Evolutionary conservation across 2,329 filamentous ascomycete genomes (phyloP).

Genomic region (Colletotrichum godetiae): DNA sequence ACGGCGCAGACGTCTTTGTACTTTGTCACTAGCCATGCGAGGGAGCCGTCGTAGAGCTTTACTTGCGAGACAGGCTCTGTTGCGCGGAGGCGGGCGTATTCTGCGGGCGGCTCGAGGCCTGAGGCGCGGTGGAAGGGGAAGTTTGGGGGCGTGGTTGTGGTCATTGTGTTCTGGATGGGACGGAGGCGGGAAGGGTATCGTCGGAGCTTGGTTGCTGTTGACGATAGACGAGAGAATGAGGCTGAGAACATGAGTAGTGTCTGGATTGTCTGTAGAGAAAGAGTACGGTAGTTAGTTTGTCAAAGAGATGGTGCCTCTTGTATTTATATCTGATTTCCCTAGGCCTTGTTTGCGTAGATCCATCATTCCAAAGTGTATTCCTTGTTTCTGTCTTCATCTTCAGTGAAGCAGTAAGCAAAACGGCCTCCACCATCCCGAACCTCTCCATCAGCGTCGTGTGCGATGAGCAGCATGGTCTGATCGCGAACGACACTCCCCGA

Average conservation of each 20-base stretch:
- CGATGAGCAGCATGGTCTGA: slow-evolving; percentile 8
- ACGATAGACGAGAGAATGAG: background rate
- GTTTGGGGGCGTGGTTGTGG: slow-evolving; percentile 35
- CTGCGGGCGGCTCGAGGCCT: slow-evolving; percentile 53
- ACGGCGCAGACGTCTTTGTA: slow-evolving; percentile 58
- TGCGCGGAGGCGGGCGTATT: slow-evolving; percentile 56
- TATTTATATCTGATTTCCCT: background rate
- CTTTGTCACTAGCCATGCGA: slow-evolving; percentile 60
- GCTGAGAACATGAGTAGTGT: background rate
- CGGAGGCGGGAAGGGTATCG: background rate
- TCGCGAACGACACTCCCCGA: background rate
- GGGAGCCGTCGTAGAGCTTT: slow-evolving; percentile 57
- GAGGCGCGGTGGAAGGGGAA: slow-evolving; percentile 54
- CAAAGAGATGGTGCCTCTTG: background rate
- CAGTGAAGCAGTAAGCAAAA: background rate
- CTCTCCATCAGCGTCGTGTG: background rate
- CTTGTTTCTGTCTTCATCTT: background rate
- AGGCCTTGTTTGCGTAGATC: background rate
- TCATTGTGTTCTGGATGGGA: background rate
- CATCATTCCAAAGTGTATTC: background rate
- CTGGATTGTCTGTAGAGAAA: background rate
- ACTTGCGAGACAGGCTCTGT: slow-evolving; percentile 56
- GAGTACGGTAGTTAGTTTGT: background rate
- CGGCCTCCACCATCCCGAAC: too few relatives aligned
- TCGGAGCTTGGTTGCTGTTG: background rate